phyloP scores from a whole-genome alignment of 768 basidiomycete genomes.

The Tricholoma flavovirens region DNA sequence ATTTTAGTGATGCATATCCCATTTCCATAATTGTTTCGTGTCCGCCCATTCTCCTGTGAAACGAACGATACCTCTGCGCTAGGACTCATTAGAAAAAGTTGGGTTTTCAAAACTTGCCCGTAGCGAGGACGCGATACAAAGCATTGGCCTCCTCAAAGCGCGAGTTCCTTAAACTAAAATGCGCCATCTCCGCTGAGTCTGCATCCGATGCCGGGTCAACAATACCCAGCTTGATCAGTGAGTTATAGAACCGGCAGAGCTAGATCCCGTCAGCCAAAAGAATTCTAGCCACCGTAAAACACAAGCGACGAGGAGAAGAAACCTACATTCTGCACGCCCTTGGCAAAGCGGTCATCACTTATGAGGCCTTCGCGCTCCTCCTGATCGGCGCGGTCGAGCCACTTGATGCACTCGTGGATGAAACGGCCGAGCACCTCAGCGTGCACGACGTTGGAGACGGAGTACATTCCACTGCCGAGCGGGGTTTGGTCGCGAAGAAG shows the following conservation, averaged over 20 bases:
- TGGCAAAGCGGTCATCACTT: constrained; percentile 69
- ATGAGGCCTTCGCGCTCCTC: constrained; percentile 64
- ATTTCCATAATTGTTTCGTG: neutral
- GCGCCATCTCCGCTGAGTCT: constrained; percentile 72
- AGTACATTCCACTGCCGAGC: constrained; percentile 38
- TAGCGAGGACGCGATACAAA: constrained; percentile 62
- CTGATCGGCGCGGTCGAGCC: constrained; percentile 63
- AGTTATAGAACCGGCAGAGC: constrained; percentile 74
- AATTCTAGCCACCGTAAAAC: constrained; percentile 4
- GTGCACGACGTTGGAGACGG: constrained; percentile 59
- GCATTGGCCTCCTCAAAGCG: constrained; percentile 73
- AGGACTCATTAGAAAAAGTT: neutral
- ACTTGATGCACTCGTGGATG: constrained; percentile 61
- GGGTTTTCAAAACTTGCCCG: constrained; percentile 33
- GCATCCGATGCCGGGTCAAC: constrained; percentile 59
- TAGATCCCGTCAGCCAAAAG: constrained; percentile 19
- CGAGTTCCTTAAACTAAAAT: constrained; percentile 68
- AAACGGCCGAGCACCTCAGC: constrained; percentile 66
- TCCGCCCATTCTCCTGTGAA: neutral
- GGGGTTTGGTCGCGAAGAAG: constrained; percentile 58
- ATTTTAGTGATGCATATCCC: neutral
- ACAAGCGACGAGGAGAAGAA: constrained; percentile 4
- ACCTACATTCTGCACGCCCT: constrained; percentile 67
- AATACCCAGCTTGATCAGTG: constrained; percentile 60
- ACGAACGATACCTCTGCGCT: neutral